A percentile compares a stretch with the other conserved stretches of the same genome.
These are phyloP conservation scores for Podospora fimiseda DNA, from an alignment of 495 filamentous ascomycete genomes.

Conservation along the genomic window DNA sequence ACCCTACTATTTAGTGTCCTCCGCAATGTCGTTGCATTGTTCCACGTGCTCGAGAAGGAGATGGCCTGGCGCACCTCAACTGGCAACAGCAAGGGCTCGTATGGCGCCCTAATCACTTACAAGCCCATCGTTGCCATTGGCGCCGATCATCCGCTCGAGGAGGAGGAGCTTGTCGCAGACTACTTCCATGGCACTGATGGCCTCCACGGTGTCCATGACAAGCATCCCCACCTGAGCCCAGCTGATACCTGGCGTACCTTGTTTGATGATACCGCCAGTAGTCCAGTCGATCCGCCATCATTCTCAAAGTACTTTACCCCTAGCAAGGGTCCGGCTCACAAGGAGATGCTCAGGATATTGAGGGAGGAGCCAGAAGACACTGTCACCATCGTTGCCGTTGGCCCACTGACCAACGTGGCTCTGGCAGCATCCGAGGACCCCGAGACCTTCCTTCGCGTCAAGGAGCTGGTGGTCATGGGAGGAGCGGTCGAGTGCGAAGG, in stretches of 20 bases:
- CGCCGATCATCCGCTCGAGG: slow-evolving; percentile 75
- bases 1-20: slow-evolving; percentile 61
- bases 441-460: slow-evolving; percentile 77
- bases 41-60: slow-evolving; percentile 88
- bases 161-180: slow-evolving; percentile 76
- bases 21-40: slow-evolving; percentile 83
- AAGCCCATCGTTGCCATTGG: slow-evolving; percentile 84
- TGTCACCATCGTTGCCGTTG: slow-evolving; percentile 82
- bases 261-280: slow-evolving; percentile 52
- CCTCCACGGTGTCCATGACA: slow-evolving; percentile 80
- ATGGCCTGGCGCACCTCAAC: slow-evolving; percentile 69
- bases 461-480: slow-evolving; percentile 95
- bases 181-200: slow-evolving; percentile 92
- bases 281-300: slow-evolving; percentile 31
- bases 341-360: slow-evolving; percentile 79
- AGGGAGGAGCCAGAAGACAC: slow-evolving; percentile 71
- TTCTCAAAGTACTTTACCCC: slow-evolving; percentile 59
- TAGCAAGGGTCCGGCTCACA: slow-evolving; percentile 62
- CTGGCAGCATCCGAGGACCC: slow-evolving; percentile 79
- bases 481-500: slow-evolving; percentile 73
- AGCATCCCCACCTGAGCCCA: slow-evolving; percentile 82
- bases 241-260: slow-evolving; percentile 77
- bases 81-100: slow-evolving; percentile 55
- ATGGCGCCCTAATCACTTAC: slow-evolving; percentile 56
- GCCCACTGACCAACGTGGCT: slow-evolving; percentile 87